Evolutionary conservation across 2,329 filamentous ascomycete species (phyloP).

Genomic region (Thelonectria olida): DNA sequence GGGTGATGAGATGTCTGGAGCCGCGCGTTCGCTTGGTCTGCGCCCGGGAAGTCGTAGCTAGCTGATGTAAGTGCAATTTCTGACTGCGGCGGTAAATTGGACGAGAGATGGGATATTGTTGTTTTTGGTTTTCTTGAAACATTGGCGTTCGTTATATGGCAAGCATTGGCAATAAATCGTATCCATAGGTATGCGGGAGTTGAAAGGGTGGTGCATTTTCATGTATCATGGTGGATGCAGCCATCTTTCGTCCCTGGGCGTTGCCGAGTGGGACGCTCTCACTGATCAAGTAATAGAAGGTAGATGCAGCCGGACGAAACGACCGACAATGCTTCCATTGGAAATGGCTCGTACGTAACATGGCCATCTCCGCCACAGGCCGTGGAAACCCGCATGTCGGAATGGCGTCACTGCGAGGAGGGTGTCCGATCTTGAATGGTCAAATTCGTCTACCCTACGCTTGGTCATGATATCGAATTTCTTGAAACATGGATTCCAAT

Average conservation of each 20-base stretch:
- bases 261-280: neutral
- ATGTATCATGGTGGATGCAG: neutral
- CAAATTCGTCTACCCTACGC: neutral
- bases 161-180: neutral
- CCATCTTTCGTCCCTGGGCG: neutral
- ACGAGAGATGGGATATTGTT: neutral
- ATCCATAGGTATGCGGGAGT: neutral
- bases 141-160: neutral
- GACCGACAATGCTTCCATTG: neutral
- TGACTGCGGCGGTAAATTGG: neutral
- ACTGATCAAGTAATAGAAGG: neutral
- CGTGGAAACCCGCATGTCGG: neutral
- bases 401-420: constrained; percentile 7
- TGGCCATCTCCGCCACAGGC: neutral
- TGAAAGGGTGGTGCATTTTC: neutral
- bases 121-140: neutral
- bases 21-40: constrained; percentile 17
- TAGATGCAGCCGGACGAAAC: neutral
- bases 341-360: constrained; percentile 10
- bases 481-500: neutral
- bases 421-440: neutral
- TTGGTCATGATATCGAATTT: neutral
- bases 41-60: constrained; percentile 7
- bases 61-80: constrained; percentile 21
- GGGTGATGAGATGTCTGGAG: constrained; percentile 7